Conservation (phyloP, 176 grass and related monocot species). For the Coix lacrymajobi region DNA sequence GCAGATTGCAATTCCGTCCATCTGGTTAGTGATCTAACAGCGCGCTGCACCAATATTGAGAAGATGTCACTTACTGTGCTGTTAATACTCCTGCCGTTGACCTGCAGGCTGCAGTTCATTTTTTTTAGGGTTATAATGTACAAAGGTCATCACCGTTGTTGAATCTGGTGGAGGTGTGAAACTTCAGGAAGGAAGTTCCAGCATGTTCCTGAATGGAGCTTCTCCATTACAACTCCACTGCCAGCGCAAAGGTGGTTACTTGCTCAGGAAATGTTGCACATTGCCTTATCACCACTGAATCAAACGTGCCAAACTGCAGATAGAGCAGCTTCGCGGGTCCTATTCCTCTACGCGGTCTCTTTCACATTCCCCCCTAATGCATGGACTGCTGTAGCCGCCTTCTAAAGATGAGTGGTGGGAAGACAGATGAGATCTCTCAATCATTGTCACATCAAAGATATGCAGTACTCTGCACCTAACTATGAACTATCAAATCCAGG, state of each 20-base stretch:
- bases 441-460: conserved; percentile 16
- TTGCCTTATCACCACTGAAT: not conserved
- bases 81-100: too few species aligned
- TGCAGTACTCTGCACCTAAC: conserved; percentile 3
- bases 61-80: too few species aligned
- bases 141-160: not conserved
- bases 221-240: conserved; percentile 3
- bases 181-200: conserved; percentile 17
- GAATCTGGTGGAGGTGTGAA: not conserved
- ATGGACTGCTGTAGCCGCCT: not conserved
- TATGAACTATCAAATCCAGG: not conserved
- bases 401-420: conserved; percentile 5
- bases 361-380: not conserved
- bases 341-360: not conserved
- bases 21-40: too few species aligned
- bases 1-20: too few species aligned
- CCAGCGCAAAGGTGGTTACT: conserved; percentile 19
- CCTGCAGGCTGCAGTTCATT: not conserved
- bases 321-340: conserved; percentile 2
- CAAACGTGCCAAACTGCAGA: not conserved
- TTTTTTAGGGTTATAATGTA: not conserved
- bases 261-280: conserved; percentile 11
- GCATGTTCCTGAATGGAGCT: not conserved
- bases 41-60: too few species aligned
- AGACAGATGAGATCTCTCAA: not conserved